Evolutionary conservation across 495 filamentous ascomycete species (phyloP).

Genomic region (Cercophora samala): DNA sequence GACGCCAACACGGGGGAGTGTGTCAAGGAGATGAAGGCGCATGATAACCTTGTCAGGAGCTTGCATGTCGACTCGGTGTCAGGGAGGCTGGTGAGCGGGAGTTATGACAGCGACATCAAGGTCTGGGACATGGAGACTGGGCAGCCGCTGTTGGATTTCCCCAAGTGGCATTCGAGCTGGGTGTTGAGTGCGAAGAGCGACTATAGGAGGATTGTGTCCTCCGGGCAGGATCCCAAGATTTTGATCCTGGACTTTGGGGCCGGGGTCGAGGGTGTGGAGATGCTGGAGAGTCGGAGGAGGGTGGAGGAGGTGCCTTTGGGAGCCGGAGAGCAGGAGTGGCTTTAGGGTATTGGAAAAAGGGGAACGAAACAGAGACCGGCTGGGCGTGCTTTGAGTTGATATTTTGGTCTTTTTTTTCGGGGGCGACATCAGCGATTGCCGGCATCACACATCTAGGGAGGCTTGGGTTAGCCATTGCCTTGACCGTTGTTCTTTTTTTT

Average conservation of each 20-base stretch:
- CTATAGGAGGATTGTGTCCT: constrained; percentile 87
- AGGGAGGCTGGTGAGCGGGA: constrained; percentile 80
- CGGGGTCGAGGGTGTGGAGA: constrained; percentile 51
- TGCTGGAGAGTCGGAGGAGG: constrained; percentile 43
- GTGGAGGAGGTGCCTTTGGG: background rate
- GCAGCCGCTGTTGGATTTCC: constrained; percentile 67
- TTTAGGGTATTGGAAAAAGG: background rate
- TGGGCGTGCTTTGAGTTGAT: background rate
- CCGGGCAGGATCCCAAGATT: constrained; percentile 86
- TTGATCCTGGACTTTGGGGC: constrained; percentile 86
- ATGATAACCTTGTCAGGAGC: constrained; percentile 77
- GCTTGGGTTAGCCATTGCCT: constrained; percentile 3
- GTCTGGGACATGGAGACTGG: constrained; percentile 82
- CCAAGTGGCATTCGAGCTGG: constrained; percentile 92
- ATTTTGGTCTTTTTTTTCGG: background rate
- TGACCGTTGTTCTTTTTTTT: background rate
- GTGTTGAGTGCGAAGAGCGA: constrained; percentile 93
- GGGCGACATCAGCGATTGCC: background rate
- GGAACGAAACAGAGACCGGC: background rate
- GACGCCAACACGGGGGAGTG: constrained; percentile 86
- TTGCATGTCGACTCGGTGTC: constrained; percentile 83
- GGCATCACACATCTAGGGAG: background rate
- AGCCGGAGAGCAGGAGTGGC: constrained; percentile 4
- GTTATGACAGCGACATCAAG: constrained; percentile 91
- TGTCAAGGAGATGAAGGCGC: constrained; percentile 70